A percentile compares a stretch with the other conserved stretches of the same genome.
Evolutionary conservation across 352 stramenopile species (phyloP).

Genomic region (Phytopythium mirpurense): DNA sequence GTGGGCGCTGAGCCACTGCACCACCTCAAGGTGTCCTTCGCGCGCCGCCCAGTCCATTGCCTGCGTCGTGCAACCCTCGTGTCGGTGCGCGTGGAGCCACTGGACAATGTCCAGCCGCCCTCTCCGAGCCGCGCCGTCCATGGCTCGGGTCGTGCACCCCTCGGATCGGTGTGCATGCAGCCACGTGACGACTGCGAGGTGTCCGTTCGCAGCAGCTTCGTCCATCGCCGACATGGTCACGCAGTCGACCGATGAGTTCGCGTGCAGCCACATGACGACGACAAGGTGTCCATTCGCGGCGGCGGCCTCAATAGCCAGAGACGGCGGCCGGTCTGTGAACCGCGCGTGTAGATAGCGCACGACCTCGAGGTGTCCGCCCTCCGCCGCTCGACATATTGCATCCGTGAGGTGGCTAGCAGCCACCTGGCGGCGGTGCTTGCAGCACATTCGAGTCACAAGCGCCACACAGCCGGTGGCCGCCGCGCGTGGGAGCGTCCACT

Average conservation of each 20-base stretch:
- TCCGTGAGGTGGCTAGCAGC: neutral
- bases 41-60: conserved; percentile 9
- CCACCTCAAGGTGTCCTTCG: conserved; percentile 7
- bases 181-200: conserved; percentile 4
- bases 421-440: neutral
- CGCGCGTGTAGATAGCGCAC: neutral
- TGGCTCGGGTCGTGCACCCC: conserved; percentile 7
- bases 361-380: neutral
- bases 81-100: conserved; percentile 4
- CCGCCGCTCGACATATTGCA: neutral
- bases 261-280: conserved; percentile 1
- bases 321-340: neutral
- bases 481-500: neutral
- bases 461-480: neutral
- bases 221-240: conserved; percentile 3
- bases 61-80: conserved; percentile 5
- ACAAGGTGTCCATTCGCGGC: neutral
- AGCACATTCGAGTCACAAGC: neutral
- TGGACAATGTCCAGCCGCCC: conserved; percentile 4
- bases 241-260: neutral
- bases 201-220: conserved; percentile 6
- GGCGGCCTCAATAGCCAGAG: neutral
- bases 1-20: conserved; percentile 5
- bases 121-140: conserved; percentile 7
- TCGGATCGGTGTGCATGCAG: conserved; percentile 7